phyloP scores from a whole-genome alignment of 2,329 filamentous ascomycete genomes.

The Pseudogymnoascus sp. region DNA sequence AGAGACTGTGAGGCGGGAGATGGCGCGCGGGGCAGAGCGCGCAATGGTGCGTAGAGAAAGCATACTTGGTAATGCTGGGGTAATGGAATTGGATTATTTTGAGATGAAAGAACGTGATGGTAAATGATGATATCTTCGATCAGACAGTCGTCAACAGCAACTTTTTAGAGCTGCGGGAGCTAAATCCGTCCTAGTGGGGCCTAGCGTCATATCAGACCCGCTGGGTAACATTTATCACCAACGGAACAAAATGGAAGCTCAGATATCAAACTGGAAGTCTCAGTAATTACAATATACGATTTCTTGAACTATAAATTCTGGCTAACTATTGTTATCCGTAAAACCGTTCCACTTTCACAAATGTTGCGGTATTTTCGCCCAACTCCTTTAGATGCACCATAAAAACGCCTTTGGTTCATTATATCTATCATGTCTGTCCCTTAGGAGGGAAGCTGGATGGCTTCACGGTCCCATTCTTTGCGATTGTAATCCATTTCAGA shows the following conservation, averaged over 20 bases:
- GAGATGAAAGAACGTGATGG: conserved; percentile 9
- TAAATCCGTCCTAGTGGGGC: conserved; percentile 1
- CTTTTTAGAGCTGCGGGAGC: conserved; percentile 7
- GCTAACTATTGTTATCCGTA: neutral
- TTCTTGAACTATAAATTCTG: neutral
- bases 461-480: conserved; percentile 53
- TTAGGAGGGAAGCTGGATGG: conserved; percentile 74
- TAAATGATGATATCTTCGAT: conserved; percentile 1
- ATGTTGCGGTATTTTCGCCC: neutral
- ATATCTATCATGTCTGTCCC: conserved; percentile 29
- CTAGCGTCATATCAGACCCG: conserved; percentile 3
- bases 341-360: neutral
- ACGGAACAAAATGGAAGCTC: neutral
- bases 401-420: conserved; percentile 2
- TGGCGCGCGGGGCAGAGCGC: conserved; percentile 57
- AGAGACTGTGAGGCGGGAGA: conserved; percentile 48
- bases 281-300: neutral
- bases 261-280: neutral
- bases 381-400: conserved; percentile 4
- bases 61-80: conserved; percentile 41
- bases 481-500: conserved; percentile 69
- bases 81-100: conserved; percentile 11
- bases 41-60: conserved; percentile 58
- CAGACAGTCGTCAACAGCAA: conserved; percentile 4
- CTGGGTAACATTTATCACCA: neutral